These are phyloP conservation scores for Rhizomucor pusillus DNA, from an alignment of 371 early-diverging fungal genomes.

Conservation along the genomic window DNA sequence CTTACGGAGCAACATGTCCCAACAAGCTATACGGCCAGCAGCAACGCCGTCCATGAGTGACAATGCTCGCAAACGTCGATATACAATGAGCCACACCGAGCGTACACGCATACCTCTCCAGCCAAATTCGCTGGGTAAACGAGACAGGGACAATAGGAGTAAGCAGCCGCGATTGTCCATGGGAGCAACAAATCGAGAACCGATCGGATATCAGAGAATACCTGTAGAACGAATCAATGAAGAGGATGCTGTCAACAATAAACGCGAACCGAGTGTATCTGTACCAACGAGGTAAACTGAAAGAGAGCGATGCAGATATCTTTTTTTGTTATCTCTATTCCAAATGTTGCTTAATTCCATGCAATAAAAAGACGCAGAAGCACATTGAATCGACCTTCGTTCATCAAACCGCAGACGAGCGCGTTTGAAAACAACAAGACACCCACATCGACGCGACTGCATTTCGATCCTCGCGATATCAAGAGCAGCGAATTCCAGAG, in stretches of 20 bases:
- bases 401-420: constrained; percentile 4
- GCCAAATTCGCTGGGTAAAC: background rate
- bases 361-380: constrained; percentile 10
- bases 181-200: background rate
- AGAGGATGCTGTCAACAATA: background rate
- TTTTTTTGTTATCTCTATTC: too few species aligned
- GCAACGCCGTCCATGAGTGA: background rate
- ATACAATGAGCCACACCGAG: constrained; percentile 2
- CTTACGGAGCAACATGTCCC: too few species aligned
- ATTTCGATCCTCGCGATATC: constrained; percentile 62
- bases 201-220: too few species aligned
- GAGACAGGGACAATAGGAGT: background rate
- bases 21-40: background rate
- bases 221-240: too few species aligned
- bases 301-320: background rate
- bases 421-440: background rate
- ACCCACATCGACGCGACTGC: constrained; percentile 10
- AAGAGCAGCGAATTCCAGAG: constrained; percentile 69
- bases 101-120: background rate
- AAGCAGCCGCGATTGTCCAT: background rate
- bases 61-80: background rate
- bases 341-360: too few species aligned
- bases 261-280: background rate
- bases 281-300: background rate
- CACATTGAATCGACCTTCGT: constrained; percentile 13